A percentile compares a stretch with the other conserved stretches of the same genome.
Evolutionary conservation across 768 basidiomycete genomes (phyloP).

Genomic region (Saitozyma sp.): DNA sequence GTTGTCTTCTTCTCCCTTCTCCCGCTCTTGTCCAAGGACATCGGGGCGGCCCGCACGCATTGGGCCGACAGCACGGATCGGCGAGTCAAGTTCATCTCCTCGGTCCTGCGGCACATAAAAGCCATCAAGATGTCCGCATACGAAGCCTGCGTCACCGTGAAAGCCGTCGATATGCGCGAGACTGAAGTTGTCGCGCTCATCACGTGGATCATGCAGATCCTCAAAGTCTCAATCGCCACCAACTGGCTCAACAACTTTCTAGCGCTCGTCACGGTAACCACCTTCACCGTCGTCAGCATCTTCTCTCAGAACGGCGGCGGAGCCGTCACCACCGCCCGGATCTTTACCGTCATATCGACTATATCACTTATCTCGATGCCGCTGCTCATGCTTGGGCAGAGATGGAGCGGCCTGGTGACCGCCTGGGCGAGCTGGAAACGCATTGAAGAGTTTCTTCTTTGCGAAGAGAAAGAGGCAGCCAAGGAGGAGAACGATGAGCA

Average conservation of each 20-base stretch:
- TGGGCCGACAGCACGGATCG: constrained; percentile 21
- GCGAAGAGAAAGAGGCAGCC: constrained; percentile 2
- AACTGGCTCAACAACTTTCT: constrained; percentile 20
- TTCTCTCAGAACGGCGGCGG: constrained; percentile 1
- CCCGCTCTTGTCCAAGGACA: constrained; percentile 4
- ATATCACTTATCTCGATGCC: constrained; percentile 22
- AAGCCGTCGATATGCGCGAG: constrained; percentile 8
- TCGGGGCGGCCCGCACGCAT: not conserved
- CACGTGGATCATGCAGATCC: constrained; percentile 11
- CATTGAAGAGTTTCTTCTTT: constrained; percentile 16
- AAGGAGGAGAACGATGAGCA: not conserved
- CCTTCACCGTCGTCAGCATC: constrained; percentile 19
- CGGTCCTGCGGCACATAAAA: constrained; percentile 25
- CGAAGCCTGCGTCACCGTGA: constrained; percentile 6
- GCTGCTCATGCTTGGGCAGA: constrained; percentile 23
- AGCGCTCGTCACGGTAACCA: constrained; percentile 10
- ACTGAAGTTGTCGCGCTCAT: constrained; percentile 7
- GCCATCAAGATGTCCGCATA: constrained; percentile 28
- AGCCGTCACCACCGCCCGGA: constrained; percentile 15
- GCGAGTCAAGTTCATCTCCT: constrained; percentile 22
- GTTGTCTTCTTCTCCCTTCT: constrained; percentile 18
- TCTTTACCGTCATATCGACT: constrained; percentile 22
- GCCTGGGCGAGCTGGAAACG: constrained; percentile 24
- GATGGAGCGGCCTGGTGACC: constrained; percentile 3
- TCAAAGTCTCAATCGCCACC: constrained; percentile 14